Evolutionary conservation across 441 rosid species (phyloP).

Genomic region (Codiaeum variegatum): DNA sequence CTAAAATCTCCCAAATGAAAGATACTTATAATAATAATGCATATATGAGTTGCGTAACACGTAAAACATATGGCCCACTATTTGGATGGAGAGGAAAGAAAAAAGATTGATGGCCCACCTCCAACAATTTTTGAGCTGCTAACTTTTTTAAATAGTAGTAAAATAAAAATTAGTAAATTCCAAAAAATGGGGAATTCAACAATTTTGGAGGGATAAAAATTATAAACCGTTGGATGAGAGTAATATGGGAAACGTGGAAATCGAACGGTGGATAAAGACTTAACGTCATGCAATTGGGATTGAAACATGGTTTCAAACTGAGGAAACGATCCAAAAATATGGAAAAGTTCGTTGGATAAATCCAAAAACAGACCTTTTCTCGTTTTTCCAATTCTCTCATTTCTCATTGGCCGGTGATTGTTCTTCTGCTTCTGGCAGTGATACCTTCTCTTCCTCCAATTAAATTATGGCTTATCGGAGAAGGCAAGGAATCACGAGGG

Average conservation of each 20-base stretch:
- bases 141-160: too few species aligned
- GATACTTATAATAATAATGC: not conserved
- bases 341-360: constrained; percentile 27
- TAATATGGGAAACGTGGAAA: not conserved
- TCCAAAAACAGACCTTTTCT: constrained; percentile 13
- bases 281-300: constrained; percentile 8
- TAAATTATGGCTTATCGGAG: constrained; percentile 77
- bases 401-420: constrained; percentile 1
- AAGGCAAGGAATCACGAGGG: constrained; percentile 69
- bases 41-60: not conserved
- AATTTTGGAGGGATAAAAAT: not conserved
- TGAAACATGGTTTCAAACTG: not conserved
- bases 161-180: too few species aligned
- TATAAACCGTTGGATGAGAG: constrained; percentile 5
- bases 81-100: too few species aligned
- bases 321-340: not conserved
- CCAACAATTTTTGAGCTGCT: constrained; percentile 15
- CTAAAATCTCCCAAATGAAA: too few species aligned
- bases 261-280: not conserved
- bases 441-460: not conserved
- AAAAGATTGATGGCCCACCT: not conserved
- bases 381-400: not conserved
- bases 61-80: too few species aligned
- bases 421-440: constrained; percentile 6
- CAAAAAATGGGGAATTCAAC: not conserved